Percentiles rank a stretch among this genome's conserved stretches.
phyloP scores from a whole-genome alignment of 768 basidiomycete species.

The Leccinum imitatum region DNA sequence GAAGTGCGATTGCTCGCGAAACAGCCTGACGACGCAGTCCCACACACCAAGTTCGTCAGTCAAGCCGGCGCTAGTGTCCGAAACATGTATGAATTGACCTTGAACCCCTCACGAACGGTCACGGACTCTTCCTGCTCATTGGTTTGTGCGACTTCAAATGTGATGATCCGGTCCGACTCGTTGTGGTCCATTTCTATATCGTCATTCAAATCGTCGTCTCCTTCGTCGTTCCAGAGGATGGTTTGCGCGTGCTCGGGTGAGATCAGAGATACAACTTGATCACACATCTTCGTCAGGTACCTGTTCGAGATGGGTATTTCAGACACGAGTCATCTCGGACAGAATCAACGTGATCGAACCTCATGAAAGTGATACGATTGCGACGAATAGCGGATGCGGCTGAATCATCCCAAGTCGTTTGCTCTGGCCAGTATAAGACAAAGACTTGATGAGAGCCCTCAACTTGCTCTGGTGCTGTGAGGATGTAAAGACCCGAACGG shows the following conservation, averaged over 20 bases:
- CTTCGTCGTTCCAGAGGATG: slow-evolving; percentile 45
- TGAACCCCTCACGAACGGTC: slow-evolving; percentile 42
- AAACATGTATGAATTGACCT: slow-evolving; percentile 30
- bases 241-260: slow-evolving; percentile 46
- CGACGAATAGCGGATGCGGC: slow-evolving; percentile 43
- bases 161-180: slow-evolving; percentile 47
- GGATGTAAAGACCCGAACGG: slow-evolving; percentile 24
- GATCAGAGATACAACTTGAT: slow-evolving; percentile 53
- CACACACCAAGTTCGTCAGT: not conserved
- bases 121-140: slow-evolving; percentile 56
- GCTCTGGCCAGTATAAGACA: slow-evolving; percentile 50
- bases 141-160: slow-evolving; percentile 54
- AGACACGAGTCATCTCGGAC: not conserved
- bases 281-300: slow-evolving; percentile 58
- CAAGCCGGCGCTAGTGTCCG: not conserved
- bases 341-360: slow-evolving; percentile 34
- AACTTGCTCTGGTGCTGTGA: slow-evolving; percentile 6
- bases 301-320: slow-evolving; percentile 27
- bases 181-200: slow-evolving; percentile 34
- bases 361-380: slow-evolving; percentile 62
- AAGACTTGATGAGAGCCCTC: slow-evolving; percentile 33
- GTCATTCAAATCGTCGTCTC: slow-evolving; percentile 30
- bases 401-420: slow-evolving; percentile 52
- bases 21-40: slow-evolving; percentile 3
- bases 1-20: slow-evolving; percentile 14